A percentile compares a stretch with the other conserved stretches of the same genome.
These are phyloP conservation scores for Hevea brasiliensis DNA, from an alignment of 345 rosid species.

Conservation along the genomic window DNA sequence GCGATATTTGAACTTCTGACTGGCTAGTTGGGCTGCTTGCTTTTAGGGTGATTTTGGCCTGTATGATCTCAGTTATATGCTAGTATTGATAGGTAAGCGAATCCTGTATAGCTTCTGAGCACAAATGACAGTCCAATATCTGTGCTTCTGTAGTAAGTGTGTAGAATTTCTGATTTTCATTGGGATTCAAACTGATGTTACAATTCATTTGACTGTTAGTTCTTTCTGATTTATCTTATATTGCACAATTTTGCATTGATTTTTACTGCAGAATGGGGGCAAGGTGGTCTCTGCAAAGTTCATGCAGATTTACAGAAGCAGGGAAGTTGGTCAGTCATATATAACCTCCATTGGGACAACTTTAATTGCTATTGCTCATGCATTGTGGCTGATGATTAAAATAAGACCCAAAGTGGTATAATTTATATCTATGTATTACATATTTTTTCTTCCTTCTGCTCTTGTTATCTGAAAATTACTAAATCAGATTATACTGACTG, in stretches of 20 bases:
- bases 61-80: background rate
- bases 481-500: background rate
- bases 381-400: slow-evolving; percentile 68
- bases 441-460: background rate
- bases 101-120: background rate
- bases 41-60: too few species aligned
- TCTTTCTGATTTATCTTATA: background rate
- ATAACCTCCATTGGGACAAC: slow-evolving; percentile 84
- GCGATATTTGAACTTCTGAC: too few species aligned
- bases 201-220: background rate
- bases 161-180: background rate
- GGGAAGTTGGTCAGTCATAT: slow-evolving; percentile 96
- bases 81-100: background rate
- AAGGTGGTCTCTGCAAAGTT: slow-evolving; percentile 45
- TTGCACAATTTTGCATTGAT: background rate
- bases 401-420: slow-evolving; percentile 89
- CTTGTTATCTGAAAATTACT: slow-evolving; percentile 2
- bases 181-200: background rate
- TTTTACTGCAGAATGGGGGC: slow-evolving; percentile 35
- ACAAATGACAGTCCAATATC: too few species aligned
- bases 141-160: background rate
- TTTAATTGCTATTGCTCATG: slow-evolving; percentile 63
- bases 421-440: slow-evolving; percentile 7
- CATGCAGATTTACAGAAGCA: slow-evolving; percentile 80
- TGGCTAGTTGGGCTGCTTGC: too few species aligned